These are phyloP conservation scores for Limnomonas spitsbergensis DNA, from an alignment of 139 green algal genomes.

Conservation along the genomic window DNA sequence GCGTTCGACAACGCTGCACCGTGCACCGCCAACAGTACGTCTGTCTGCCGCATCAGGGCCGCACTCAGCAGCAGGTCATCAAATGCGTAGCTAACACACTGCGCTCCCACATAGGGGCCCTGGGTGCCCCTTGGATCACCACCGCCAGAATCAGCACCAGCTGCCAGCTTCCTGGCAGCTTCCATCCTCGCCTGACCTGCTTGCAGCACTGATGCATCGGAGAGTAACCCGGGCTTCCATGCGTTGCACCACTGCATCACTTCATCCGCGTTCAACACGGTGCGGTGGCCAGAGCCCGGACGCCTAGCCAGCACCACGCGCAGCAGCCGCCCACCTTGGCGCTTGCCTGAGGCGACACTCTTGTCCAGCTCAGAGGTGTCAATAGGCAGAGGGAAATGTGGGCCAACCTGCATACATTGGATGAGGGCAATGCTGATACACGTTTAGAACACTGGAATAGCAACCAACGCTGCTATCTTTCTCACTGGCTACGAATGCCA, in stretches of 20 bases:
- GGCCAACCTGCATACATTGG: neutral
- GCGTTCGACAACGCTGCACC: neutral
- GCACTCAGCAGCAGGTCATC: neutral
- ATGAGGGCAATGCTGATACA: too few relatives aligned
- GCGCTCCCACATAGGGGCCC: neutral
- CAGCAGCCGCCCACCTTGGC: neutral
- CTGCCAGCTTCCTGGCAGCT: neutral
- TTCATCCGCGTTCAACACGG: neutral
- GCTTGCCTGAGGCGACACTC: neutral
- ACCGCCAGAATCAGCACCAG: neutral
- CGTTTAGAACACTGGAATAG: too few relatives aligned
- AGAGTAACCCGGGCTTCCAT: neutral
- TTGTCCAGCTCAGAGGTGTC: neutral
- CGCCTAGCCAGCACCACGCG: neutral
- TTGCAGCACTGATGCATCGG: neutral
- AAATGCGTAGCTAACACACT: neutral
- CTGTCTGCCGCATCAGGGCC: neutral
- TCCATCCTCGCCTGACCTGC: neutral
- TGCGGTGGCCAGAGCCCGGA: neutral
- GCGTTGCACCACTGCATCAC: neutral
- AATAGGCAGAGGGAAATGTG: neutral
- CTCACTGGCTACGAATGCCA: too few relatives aligned
- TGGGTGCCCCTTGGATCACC: neutral
- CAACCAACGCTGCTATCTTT: too few relatives aligned
- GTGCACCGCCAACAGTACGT: neutral